Evolutionary conservation across 192 early-diverging fungal genomes (phyloP).

Genomic region (Gamsiella multidivaricata): DNA sequence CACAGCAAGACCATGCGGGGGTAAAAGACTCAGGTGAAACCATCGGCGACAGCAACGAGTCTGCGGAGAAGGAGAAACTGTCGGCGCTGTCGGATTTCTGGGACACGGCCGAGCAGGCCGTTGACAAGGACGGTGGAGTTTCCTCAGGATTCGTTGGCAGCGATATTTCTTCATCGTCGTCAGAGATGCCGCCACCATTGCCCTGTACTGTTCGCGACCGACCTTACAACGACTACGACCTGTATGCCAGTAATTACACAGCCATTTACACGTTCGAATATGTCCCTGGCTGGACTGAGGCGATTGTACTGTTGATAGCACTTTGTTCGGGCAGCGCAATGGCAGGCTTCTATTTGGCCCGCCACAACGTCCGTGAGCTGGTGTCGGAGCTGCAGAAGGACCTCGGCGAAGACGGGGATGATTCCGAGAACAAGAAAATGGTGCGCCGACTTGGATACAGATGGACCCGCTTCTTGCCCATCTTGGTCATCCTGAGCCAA

Average conservation of each 20-base stretch:
- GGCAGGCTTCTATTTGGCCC: background rate
- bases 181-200: no score
- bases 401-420: no score
- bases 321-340: background rate
- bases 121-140: background rate
- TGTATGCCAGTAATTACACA: background rate
- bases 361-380: background rate
- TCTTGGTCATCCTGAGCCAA: no score
- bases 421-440: no score
- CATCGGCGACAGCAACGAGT: background rate
- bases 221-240: background rate
- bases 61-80: background rate
- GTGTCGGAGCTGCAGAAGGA: background rate
- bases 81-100: conserved; percentile 21
- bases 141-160: background rate
- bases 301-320: background rate
- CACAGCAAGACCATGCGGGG: no score
- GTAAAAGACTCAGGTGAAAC: background rate
- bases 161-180: no score
- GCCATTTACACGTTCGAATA: no score
- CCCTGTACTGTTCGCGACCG: no score
- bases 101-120: background rate
- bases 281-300: conserved; percentile 19
- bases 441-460: no score
- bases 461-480: no score